Conservation (phyloP, 345 rosid genomes). For the Tarenaya hassleriana region DNA sequence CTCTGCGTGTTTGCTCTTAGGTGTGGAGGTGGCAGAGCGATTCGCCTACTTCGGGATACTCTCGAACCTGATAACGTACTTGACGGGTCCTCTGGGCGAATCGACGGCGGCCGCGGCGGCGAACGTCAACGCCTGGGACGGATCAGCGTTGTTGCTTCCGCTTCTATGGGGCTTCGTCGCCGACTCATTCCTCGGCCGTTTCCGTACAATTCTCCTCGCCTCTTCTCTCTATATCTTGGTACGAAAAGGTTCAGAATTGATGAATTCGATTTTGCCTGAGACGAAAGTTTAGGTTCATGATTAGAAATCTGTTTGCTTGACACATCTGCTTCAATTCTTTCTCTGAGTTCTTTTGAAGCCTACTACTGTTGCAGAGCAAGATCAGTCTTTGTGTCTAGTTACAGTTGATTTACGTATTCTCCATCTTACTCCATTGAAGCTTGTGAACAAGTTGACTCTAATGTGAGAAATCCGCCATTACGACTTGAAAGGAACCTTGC, state of each 20-base stretch:
- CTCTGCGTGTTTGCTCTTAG: constrained; percentile 15
- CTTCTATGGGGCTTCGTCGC: constrained; percentile 60
- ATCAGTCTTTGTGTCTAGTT: too few relatives aligned
- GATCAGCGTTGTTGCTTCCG: constrained; percentile 47
- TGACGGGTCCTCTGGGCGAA: constrained; percentile 57
- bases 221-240: constrained; percentile 50
- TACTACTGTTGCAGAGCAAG: too few relatives aligned
- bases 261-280: constrained; percentile 3
- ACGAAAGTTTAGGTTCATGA: background rate
- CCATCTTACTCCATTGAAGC: too few relatives aligned
- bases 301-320: too few relatives aligned
- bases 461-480: too few relatives aligned
- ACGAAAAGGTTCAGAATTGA: background rate
- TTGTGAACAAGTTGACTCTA: too few relatives aligned
- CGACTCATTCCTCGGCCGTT: constrained; percentile 59
- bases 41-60: constrained; percentile 43
- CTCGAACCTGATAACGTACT: constrained; percentile 52
- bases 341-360: too few relatives aligned
- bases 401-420: too few relatives aligned
- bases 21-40: constrained; percentile 45
- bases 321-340: too few relatives aligned
- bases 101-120: constrained; percentile 55
- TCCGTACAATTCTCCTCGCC: constrained; percentile 45
- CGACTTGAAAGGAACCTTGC: too few relatives aligned
- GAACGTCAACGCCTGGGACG: constrained; percentile 50